Conservation (phyloP, 108 stramenopile species). For the Pseudonitzschia delicatissima region DNA sequence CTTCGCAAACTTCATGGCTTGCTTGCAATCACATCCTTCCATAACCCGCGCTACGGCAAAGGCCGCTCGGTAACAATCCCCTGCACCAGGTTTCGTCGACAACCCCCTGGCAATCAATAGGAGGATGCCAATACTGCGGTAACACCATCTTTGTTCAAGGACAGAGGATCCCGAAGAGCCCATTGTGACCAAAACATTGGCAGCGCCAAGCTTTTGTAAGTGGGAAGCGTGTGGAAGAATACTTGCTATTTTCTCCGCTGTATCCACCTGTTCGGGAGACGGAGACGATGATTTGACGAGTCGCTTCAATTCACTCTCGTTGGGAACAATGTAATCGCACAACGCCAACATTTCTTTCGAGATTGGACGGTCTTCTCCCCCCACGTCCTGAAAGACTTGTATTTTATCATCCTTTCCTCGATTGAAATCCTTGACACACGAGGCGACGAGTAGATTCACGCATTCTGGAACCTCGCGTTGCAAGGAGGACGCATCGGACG, state of each 20-base stretch:
- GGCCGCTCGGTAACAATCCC: conserved; percentile 82
- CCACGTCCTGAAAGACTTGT: conserved; percentile 69
- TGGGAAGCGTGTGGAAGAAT: conserved; percentile 28
- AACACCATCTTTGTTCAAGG: conserved; percentile 24
- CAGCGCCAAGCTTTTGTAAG: conserved; percentile 54
- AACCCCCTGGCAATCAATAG: no score
- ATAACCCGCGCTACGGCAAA: conserved; percentile 66
- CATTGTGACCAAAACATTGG: conserved; percentile 66
- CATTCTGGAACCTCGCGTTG: conserved; percentile 78
- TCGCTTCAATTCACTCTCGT: conserved; percentile 71
- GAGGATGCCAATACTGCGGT: background rate
- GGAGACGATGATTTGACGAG: conserved; percentile 34
- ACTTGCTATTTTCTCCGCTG: background rate
- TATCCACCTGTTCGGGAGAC: conserved; percentile 6
- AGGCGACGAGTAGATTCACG: conserved; percentile 64
- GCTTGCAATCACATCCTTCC: conserved; percentile 32
- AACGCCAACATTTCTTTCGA: conserved; percentile 39
- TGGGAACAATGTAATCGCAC: conserved; percentile 75
- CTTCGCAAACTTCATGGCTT: conserved; percentile 68
- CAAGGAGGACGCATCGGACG: conserved; percentile 43
- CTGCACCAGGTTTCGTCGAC: conserved; percentile 65
- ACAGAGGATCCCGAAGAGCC: conserved; percentile 59
- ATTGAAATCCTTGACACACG: conserved; percentile 23
- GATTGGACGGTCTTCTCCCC: conserved; percentile 74
- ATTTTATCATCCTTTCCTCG: conserved; percentile 1